phyloP scores from a whole-genome alignment of 768 basidiomycete species.

The Hirschioporus abietinus region DNA sequence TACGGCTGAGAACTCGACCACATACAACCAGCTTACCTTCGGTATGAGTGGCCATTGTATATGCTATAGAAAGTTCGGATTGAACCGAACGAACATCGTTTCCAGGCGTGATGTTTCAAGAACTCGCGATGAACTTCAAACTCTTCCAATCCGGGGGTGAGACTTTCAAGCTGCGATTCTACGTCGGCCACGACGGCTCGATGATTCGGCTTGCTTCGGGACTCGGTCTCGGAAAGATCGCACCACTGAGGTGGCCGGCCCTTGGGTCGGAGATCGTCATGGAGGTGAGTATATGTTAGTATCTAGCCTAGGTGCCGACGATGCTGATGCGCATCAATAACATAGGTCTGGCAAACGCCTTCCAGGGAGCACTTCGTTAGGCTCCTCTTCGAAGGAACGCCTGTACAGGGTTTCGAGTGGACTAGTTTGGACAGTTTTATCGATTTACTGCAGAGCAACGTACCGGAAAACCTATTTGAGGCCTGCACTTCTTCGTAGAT shows the following conservation, averaged over 20 bases:
- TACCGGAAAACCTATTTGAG: constrained; percentile 26
- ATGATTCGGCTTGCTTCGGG: constrained; percentile 38
- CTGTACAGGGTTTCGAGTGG: constrained; percentile 33
- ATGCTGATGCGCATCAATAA: neutral
- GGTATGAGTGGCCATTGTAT: constrained; percentile 23
- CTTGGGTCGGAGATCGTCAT: constrained; percentile 42
- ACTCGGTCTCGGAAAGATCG: constrained; percentile 32
- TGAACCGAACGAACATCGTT: neutral
- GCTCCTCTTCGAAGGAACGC: constrained; percentile 39
- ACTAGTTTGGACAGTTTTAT: constrained; percentile 30
- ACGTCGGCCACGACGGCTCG: constrained; percentile 44
- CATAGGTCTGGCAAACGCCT: constrained; percentile 35
- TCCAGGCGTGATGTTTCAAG: constrained; percentile 40
- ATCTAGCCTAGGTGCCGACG: neutral
- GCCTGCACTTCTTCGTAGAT: constrained; percentile 6
- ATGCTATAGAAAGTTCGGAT: neutral
- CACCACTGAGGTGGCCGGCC: constrained; percentile 35
- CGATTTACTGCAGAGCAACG: constrained; percentile 24
- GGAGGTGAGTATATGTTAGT: constrained; percentile 28
- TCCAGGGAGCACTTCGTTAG: constrained; percentile 30
- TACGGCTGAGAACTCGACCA: constrained; percentile 36
- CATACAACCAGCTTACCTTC: constrained; percentile 39
- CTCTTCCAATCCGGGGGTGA: constrained; percentile 29
- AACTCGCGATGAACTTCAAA: constrained; percentile 36
- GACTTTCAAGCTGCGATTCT: constrained; percentile 32